Conservation (phyloP, 768 basidiomycete genomes). For the Trametes maxima region DNA sequence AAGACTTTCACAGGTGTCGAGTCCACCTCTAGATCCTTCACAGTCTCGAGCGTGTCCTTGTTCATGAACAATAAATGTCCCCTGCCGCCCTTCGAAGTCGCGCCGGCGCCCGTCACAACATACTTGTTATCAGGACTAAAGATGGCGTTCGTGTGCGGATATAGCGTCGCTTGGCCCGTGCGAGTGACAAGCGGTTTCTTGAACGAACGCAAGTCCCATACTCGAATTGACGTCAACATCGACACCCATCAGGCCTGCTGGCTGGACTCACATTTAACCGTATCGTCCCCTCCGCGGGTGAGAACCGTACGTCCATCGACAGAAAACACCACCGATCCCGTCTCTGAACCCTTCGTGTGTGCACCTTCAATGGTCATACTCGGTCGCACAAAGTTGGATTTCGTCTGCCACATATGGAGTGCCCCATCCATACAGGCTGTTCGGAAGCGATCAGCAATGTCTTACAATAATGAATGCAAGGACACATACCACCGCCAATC, state of each 20-base stretch:
- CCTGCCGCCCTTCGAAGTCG: slow-evolving; percentile 62
- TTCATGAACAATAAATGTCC: slow-evolving; percentile 77
- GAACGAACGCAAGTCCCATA: slow-evolving; percentile 93
- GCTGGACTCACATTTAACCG: slow-evolving; percentile 80
- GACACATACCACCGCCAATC: slow-evolving; percentile 79
- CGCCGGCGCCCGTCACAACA: slow-evolving; percentile 81
- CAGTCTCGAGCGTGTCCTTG: slow-evolving; percentile 69
- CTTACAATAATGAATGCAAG: slow-evolving; percentile 1
- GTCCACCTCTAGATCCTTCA: slow-evolving; percentile 67
- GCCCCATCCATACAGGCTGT: slow-evolving; percentile 90
- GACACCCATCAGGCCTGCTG: not conserved
- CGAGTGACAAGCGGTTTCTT: slow-evolving; percentile 83
- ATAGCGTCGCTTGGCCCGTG: slow-evolving; percentile 68
- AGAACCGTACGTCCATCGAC: slow-evolving; percentile 84
- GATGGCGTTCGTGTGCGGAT: slow-evolving; percentile 90
- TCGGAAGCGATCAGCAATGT: slow-evolving; percentile 5
- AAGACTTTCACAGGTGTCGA: slow-evolving; percentile 85
- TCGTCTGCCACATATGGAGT: slow-evolving; percentile 90
- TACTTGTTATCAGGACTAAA: slow-evolving; percentile 95
- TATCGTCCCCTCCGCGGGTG: slow-evolving; percentile 93
- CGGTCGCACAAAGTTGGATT: slow-evolving; percentile 91
- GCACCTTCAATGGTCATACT: slow-evolving; percentile 85
- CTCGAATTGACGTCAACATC: slow-evolving; percentile 43
- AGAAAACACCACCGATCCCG: slow-evolving; percentile 85
- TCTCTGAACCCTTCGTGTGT: slow-evolving; percentile 84